Evolutionary conservation across 176 grass and related monocot genomes (phyloP).

Genomic region (Puccinellia tenuiflora): DNA sequence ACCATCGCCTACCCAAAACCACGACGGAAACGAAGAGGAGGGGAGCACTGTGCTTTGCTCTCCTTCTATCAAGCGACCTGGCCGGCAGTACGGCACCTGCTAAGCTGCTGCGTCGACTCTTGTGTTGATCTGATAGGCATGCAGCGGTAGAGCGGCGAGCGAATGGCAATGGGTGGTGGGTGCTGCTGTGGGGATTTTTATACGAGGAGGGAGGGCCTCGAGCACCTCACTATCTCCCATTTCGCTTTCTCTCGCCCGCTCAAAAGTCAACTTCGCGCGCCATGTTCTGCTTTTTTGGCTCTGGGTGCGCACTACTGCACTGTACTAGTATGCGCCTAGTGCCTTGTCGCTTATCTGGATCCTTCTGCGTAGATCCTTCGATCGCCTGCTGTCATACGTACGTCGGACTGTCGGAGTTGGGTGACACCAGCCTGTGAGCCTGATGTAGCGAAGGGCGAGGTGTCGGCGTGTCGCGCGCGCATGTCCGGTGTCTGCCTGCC

Average conservation of each 20-base stretch:
- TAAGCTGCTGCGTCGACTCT: background rate
- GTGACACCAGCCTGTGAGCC: background rate
- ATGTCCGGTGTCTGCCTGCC: no score
- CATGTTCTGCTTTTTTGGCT: constrained; percentile 4
- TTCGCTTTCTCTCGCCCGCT: background rate
- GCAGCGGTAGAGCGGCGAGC: constrained; percentile 8
- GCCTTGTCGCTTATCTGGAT: background rate
- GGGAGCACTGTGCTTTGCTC: background rate
- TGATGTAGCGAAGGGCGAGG: background rate
- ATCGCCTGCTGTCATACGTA: no score
- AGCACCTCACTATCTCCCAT: background rate
- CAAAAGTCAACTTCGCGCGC: constrained; percentile 19
- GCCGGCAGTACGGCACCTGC: background rate
- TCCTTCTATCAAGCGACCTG: background rate
- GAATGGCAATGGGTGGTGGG: background rate
- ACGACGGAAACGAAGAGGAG: background rate
- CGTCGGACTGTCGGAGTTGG: background rate
- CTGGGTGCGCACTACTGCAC: background rate
- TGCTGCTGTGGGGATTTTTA: constrained; percentile 27
- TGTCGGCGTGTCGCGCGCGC: background rate
- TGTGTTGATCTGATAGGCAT: background rate
- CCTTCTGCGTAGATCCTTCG: background rate
- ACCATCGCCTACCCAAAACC: background rate
- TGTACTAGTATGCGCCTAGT: background rate
- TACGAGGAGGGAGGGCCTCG: constrained; percentile 4